Conservation (phyloP, 2,329 filamentous ascomycete genomes). For the Fusarium caatingaense region DNA sequence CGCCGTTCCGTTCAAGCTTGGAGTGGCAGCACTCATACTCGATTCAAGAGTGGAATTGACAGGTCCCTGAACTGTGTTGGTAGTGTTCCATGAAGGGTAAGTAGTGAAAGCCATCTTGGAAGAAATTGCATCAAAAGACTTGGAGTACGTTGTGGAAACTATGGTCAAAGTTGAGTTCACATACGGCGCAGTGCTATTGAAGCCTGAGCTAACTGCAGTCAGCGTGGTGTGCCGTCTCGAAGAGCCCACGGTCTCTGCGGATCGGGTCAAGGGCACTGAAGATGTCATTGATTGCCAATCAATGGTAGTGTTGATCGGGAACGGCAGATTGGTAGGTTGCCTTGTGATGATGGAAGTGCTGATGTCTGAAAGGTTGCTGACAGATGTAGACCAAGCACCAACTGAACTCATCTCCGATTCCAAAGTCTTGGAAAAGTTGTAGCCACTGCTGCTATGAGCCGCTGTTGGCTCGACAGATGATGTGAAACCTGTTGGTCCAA, state of each 20-base stretch:
- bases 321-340: slow-evolving; percentile 22
- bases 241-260: neutral
- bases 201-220: slow-evolving; percentile 9
- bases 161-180: slow-evolving; percentile 33
- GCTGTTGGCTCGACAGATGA: slow-evolving; percentile 13
- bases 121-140: slow-evolving; percentile 1
- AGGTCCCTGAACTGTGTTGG: slow-evolving; percentile 9
- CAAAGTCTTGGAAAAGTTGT: slow-evolving; percentile 22
- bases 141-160: neutral
- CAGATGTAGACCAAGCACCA: slow-evolving; percentile 3
- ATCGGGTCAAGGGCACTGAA: neutral
- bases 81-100: slow-evolving; percentile 6
- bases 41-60: slow-evolving; percentile 21
- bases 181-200: slow-evolving; percentile 26
- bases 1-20: neutral
- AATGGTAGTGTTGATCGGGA: slow-evolving; percentile 29
- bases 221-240: neutral
- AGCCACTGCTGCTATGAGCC: slow-evolving; percentile 23
- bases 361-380: slow-evolving; percentile 5
- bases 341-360: slow-evolving; percentile 25
- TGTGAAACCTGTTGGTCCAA: slow-evolving; percentile 7
- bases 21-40: neutral
- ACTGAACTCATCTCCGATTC: neutral
- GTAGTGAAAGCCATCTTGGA: slow-evolving; percentile 12
- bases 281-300: slow-evolving; percentile 16